Percentiles rank a stretch among this genome's conserved stretches.
Conservation (phyloP, 192 early-diverging fungal genomes). For the Coemansia sp. region DNA sequence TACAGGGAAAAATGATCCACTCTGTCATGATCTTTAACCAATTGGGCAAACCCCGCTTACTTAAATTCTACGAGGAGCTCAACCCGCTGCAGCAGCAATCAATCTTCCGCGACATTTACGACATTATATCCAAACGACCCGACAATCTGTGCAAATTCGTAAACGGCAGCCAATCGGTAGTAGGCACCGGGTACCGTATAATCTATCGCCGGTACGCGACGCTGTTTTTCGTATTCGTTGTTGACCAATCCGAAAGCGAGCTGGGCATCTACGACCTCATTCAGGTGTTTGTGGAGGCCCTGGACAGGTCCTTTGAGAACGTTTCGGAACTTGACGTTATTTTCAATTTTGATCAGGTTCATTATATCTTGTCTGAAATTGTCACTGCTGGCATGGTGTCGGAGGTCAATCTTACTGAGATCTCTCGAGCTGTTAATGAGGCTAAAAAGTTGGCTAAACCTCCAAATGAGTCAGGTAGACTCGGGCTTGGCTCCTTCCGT, state of each 20-base stretch:
- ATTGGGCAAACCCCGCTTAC: slow-evolving; percentile 90
- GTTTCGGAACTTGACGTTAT: slow-evolving; percentile 98
- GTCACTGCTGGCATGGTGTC: slow-evolving; percentile 86
- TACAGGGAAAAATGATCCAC: slow-evolving; percentile 71
- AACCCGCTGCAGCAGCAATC: slow-evolving; percentile 82
- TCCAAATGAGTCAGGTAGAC: slow-evolving; percentile 15
- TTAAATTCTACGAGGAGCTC: slow-evolving; percentile 92
- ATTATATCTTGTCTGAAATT: slow-evolving; percentile 83
- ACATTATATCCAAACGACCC: slow-evolving; percentile 79
- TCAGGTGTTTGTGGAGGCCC: slow-evolving; percentile 94
- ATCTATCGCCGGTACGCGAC: slow-evolving; percentile 98
- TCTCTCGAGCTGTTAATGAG: slow-evolving; percentile 70
- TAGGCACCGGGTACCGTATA: slow-evolving; percentile 82
- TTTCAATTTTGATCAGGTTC: slow-evolving; percentile 89
- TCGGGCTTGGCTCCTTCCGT: slow-evolving; percentile 29
- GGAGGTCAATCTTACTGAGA: slow-evolving; percentile 58
- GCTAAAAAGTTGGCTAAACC: slow-evolving; percentile 61
- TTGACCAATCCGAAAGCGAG: slow-evolving; percentile 94
- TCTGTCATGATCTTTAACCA: slow-evolving; percentile 99
- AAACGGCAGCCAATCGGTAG: slow-evolving; percentile 77
- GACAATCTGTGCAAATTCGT: slow-evolving; percentile 92
- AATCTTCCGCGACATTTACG: slow-evolving; percentile 85
- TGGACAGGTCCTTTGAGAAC: slow-evolving; percentile 91
- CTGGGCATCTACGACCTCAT: slow-evolving; percentile 96
- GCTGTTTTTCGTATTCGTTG: slow-evolving; percentile 97